These are phyloP conservation scores for Blastobotrys ciferrii DNA, from an alignment of 1,139 yeast genomes.

Conservation along the genomic window DNA sequence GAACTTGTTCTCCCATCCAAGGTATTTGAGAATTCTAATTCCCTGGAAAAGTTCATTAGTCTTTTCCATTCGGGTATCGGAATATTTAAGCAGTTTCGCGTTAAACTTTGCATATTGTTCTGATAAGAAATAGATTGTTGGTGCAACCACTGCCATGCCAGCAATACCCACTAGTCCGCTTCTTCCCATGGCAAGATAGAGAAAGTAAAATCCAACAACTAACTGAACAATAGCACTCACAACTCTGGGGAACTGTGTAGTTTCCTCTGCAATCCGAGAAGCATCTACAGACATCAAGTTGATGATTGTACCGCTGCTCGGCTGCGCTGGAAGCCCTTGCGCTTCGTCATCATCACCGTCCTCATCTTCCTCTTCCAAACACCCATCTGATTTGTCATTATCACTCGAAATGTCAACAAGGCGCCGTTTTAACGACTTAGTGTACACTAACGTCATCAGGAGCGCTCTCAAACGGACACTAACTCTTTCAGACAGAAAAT, in stretches of 20 bases:
- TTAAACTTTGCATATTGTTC: conserved; percentile 61
- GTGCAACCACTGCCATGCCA: conserved; percentile 62
- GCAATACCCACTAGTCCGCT: conserved; percentile 80
- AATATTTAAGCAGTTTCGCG: conserved; percentile 65
- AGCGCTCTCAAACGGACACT: conserved; percentile 87
- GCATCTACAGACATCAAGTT: conserved; percentile 95
- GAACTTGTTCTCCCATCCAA: conserved; percentile 93
- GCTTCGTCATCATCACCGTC: conserved; percentile 18
- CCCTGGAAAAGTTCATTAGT: conserved; percentile 91
- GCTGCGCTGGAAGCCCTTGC: conserved; percentile 14
- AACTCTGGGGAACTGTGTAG: conserved; percentile 81
- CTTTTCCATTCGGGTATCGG: conserved; percentile 89
- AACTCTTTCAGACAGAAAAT: conserved; percentile 85
- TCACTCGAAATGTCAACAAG: too few species aligned
- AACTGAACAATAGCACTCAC: conserved; percentile 72
- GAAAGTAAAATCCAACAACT: conserved; percentile 58
- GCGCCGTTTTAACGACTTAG: conserved; percentile 88
- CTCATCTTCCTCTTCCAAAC: conserved; percentile 57
- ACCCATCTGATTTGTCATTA: too few species aligned
- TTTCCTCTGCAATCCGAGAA: conserved; percentile 82
- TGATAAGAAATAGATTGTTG: conserved; percentile 69
- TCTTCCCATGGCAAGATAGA: conserved; percentile 78
- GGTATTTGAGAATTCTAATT: conserved; percentile 87
- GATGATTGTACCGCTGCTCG: conserved; percentile 86
- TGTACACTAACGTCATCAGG: conserved; percentile 83